Base-by-base conservation (phyloP, 208 protist species). In the Trypanosoma theileri region DNA sequence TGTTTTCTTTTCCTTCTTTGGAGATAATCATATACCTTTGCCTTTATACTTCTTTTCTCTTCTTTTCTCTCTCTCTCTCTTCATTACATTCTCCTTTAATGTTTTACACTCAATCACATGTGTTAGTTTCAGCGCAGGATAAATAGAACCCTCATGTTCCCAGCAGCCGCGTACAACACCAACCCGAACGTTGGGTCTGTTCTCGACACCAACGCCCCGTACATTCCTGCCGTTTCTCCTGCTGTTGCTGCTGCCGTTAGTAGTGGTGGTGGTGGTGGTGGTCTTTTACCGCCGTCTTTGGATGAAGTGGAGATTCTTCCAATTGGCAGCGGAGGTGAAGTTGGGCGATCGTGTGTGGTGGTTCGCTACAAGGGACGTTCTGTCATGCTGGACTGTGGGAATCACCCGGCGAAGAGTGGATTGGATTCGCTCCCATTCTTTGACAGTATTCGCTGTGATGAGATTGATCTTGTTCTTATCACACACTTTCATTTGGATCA, bases 321-420 rank as follows among this genome's bases (percentile, higher is more conserved):
- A 3, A 84, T 99, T 40, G 98, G 98, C 50, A 95, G 95, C 28
- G 98, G 98, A 13, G 89, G 89, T 51, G 98, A 99, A 79, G 98
- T 99, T 40, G 98, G 98, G 46, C 88, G 98, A 40, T 98, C 95
- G 40, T 99, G 97, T 79, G 89, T 99, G 12, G 64, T 99, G 19
- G 63, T 99, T 14, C 84, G 86, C 57, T 99, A 97, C 81, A 98
- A 98, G 69, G 97, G 97, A 21, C 97, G 97, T 40, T 89, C 80
- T 12, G 93, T 99, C 44, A 98, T 99, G 97, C 91, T 99, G 48
- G 98, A 99, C 82, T 99, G 98, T 84, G 98, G 98, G 51, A 96
- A 99, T 56, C 98, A 99, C 77, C 98, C 98, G 11, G 98, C 93
- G 13, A 92, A 94, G 69, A 96, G 78, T 41, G 98, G 98, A 17